A percentile compares a stretch with the other conserved stretches of the same genome.
Evolutionary conservation across 2,329 filamentous ascomycete genomes (phyloP).

Genomic region (Alternaria incomplexa): DNA sequence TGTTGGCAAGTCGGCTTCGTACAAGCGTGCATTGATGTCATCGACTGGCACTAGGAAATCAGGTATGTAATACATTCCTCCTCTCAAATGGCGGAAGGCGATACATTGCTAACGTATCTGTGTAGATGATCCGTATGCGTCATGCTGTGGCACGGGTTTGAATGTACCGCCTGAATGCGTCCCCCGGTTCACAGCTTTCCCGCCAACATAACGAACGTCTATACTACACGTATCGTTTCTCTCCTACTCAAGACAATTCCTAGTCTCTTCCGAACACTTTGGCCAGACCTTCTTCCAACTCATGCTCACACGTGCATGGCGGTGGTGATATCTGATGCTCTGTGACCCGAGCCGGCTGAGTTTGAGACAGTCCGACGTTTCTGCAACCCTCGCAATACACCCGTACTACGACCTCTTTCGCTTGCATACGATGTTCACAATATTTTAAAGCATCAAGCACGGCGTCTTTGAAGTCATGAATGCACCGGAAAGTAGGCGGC

Average conservation of each 20-base stretch:
- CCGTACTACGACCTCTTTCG: not conserved
- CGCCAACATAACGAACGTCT: not conserved
- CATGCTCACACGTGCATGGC: not conserved
- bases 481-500: not conserved
- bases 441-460: not conserved
- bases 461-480: not conserved
- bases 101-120: not conserved
- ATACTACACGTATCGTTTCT: too few species aligned
- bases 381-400: not conserved
- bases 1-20: not conserved
- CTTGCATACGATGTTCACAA: not conserved
- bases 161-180: not conserved
- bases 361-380: not conserved
- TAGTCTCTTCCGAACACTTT: not conserved
- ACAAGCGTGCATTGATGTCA: not conserved
- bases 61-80: not conserved
- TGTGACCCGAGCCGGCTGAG: not conserved
- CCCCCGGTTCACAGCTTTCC: not conserved
- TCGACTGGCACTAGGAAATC: not conserved
- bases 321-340: not conserved
- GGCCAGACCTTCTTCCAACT: not conserved
- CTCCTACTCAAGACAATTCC: too few species aligned
- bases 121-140: not conserved
- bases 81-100: not conserved
- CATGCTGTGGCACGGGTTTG: not conserved